phyloP scores from a whole-genome alignment of 2,329 filamentous ascomycete genomes.

The Aspergillus sp. region DNA sequence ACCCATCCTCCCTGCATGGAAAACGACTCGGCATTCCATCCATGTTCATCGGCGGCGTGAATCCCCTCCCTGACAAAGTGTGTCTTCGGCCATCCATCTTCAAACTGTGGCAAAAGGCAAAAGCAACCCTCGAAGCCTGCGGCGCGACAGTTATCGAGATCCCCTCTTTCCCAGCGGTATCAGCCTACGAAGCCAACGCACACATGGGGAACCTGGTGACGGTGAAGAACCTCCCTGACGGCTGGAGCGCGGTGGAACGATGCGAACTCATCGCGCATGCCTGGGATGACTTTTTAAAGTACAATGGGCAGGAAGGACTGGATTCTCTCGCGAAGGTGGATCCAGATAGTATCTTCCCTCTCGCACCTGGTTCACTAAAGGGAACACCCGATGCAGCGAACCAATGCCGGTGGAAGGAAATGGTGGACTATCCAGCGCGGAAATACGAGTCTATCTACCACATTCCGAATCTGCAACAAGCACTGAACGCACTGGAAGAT shows the following conservation, averaged over 20 bases:
- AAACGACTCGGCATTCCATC: slow-evolving; percentile 47
- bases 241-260: slow-evolving; percentile 46
- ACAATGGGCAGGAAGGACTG: slow-evolving; percentile 38
- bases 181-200: slow-evolving; percentile 29
- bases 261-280: slow-evolving; percentile 47
- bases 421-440: slow-evolving; percentile 17
- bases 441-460: slow-evolving; percentile 36
- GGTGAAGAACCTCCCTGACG: slow-evolving; percentile 36
- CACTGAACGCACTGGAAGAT: slow-evolving; percentile 43
- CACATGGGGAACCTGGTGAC: slow-evolving; percentile 28
- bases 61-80: slow-evolving; percentile 26
- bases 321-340: slow-evolving; percentile 39
- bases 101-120: slow-evolving; percentile 28
- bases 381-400: slow-evolving; percentile 19
- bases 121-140: slow-evolving; percentile 19
- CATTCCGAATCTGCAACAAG: slow-evolving; percentile 36
- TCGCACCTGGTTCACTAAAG: slow-evolving; percentile 19
- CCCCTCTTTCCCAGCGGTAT: slow-evolving; percentile 27
- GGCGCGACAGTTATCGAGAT: slow-evolving; percentile 30
- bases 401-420: slow-evolving; percentile 19
- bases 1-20: slow-evolving; percentile 31
- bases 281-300: slow-evolving; percentile 49
- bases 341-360: slow-evolving; percentile 6
- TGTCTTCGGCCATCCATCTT: slow-evolving; percentile 35
- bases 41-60: slow-evolving; percentile 46